These are phyloP conservation scores for Trametopsis cervina DNA, from an alignment of 768 basidiomycete genomes.

Conservation along the genomic window DNA sequence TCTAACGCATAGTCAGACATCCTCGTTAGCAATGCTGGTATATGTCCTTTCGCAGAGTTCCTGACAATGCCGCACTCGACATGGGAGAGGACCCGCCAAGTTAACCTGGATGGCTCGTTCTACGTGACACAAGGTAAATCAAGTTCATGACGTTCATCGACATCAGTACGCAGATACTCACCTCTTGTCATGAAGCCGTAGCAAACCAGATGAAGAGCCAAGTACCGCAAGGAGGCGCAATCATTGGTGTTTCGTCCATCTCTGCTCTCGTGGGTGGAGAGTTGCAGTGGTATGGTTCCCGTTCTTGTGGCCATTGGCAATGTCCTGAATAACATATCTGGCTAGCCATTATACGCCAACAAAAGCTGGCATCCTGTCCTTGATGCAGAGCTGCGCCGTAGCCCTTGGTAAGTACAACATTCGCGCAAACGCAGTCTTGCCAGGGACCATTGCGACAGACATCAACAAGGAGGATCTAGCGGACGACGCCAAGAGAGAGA, in stretches of 20 bases:
- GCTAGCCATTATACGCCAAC: slow-evolving; percentile 70
- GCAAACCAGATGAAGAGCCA: slow-evolving; percentile 72
- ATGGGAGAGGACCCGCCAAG: slow-evolving; percentile 59
- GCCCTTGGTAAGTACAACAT: slow-evolving; percentile 74
- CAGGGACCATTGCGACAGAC: slow-evolving; percentile 70
- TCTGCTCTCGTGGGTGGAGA: slow-evolving; percentile 75
- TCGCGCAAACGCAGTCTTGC: slow-evolving; percentile 64
- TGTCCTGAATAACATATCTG: too few relatives aligned
- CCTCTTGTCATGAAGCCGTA: slow-evolving; percentile 35
- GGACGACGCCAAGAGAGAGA: slow-evolving; percentile 47
- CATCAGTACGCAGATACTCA: slow-evolving; percentile 7
- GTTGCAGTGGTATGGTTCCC: slow-evolving; percentile 49
- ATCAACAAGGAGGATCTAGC: slow-evolving; percentile 74
- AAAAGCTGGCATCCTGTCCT: slow-evolving; percentile 67
- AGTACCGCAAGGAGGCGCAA: slow-evolving; percentile 62
- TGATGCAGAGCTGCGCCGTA: slow-evolving; percentile 78
- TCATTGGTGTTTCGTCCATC: slow-evolving; percentile 74
- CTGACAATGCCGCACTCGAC: slow-evolving; percentile 58
- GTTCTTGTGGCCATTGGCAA: background rate
- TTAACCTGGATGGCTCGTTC: slow-evolving; percentile 74
- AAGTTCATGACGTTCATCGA: background rate
- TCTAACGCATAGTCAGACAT: too few relatives aligned
- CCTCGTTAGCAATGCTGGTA: slow-evolving; percentile 55
- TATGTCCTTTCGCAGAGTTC: slow-evolving; percentile 75
- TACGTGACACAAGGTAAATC: slow-evolving; percentile 53